Percentiles rank a stretch among this genome's conserved stretches.
Evolutionary conservation across 176 grass and related monocot genomes (phyloP).

Genomic region (Bothriochloa decipiens): DNA sequence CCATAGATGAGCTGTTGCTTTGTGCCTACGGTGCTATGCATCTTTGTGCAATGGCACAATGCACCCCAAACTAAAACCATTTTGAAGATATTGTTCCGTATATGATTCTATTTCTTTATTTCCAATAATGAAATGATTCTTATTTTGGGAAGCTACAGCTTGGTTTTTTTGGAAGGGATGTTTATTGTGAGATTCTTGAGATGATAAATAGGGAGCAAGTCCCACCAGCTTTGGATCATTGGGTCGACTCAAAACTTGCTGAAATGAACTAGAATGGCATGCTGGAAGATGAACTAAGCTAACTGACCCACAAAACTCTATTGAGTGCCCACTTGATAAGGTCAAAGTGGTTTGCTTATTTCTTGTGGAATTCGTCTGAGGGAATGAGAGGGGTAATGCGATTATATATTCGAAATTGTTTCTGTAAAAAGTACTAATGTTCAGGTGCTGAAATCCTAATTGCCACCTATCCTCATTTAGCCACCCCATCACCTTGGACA

Average conservation of each 20-base stretch:
- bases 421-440: neutral
- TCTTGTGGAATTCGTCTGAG: constrained; percentile 30
- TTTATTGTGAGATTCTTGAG: neutral
- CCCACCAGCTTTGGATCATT: neutral
- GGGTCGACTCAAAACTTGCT: neutral
- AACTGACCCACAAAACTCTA: neutral
- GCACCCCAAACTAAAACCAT: neutral
- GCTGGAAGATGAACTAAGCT: neutral
- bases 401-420: neutral
- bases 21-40: neutral
- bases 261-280: neutral
- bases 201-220: constrained; percentile 21
- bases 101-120: neutral
- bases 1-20: neutral
- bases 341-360: constrained; percentile 30
- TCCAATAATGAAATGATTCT: neutral
- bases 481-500: neutral
- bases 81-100: neutral
- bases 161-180: neutral
- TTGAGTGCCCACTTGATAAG: neutral
- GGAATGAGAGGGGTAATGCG: neutral
- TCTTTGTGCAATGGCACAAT: constrained; percentile 17
- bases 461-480: neutral
- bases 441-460: neutral
- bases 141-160: neutral